A percentile compares a stretch with the other conserved stretches of the same genome.
phyloP scores from a whole-genome alignment of 495 filamentous ascomycete genomes.

The Penicillium soppii region DNA sequence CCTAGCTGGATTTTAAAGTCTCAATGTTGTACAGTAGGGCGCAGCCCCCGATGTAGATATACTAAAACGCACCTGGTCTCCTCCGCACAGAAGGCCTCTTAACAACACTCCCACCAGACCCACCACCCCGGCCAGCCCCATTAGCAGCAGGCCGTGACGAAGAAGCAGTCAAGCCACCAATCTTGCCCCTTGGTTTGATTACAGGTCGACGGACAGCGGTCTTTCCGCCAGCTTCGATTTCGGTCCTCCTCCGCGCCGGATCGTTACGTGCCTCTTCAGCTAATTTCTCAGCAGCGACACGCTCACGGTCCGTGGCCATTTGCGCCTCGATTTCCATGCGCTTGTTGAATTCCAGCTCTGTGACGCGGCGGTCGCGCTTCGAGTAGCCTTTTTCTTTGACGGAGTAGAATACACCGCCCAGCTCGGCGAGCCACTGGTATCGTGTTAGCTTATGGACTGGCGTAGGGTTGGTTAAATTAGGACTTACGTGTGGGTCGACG shows the following conservation, averaged over 20 bases:
- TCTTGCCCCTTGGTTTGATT: constrained; percentile 34
- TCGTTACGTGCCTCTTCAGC: constrained; percentile 43
- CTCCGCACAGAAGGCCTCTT: constrained; percentile 60
- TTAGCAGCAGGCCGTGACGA: constrained; percentile 47
- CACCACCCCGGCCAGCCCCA: constrained; percentile 34
- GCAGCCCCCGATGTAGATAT: background rate
- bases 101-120: constrained; percentile 47
- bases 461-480: background rate
- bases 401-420: constrained; percentile 98
- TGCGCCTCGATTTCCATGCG: constrained; percentile 95
- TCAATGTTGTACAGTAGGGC: background rate
- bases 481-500: constrained; percentile 81
- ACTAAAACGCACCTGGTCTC: constrained; percentile 50
- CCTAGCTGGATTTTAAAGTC: background rate
- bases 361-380: constrained; percentile 81
- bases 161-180: constrained; percentile 43
- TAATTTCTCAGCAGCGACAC: constrained; percentile 57
- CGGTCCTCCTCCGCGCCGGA: constrained; percentile 32
- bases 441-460: background rate
- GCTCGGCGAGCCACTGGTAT: constrained; percentile 85
- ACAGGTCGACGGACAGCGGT: constrained; percentile 41
- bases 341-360: constrained; percentile 89
- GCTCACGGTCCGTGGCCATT: constrained; percentile 84
- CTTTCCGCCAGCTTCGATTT: constrained; percentile 39
- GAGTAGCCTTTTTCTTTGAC: constrained; percentile 98